phyloP scores from a whole-genome alignment of 257 asterid genomes.

The Fraxinus americana region DNA sequence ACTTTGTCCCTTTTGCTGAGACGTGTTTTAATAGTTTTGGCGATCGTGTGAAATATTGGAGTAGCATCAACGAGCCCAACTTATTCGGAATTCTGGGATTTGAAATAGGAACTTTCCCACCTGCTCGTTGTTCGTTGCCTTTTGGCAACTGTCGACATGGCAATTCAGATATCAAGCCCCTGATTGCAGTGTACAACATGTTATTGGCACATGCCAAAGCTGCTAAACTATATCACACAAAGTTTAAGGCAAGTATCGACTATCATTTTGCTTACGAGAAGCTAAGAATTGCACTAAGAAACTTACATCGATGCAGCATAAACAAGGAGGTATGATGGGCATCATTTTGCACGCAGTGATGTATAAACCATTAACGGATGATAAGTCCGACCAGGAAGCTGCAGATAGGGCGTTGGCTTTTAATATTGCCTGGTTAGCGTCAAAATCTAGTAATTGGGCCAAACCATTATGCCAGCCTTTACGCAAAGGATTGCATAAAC shows the following conservation, averaged over 20 bases:
- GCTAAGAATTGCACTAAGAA: neutral
- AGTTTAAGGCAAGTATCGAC: constrained; percentile 50
- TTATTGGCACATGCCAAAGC: constrained; percentile 76
- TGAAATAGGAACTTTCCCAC: constrained; percentile 49
- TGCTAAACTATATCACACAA: constrained; percentile 51
- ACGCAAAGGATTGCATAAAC: constrained; percentile 63
- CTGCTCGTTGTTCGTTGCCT: constrained; percentile 72
- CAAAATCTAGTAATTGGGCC: constrained; percentile 33
- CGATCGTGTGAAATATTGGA: constrained; percentile 64
- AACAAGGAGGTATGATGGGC: constrained; percentile 59
- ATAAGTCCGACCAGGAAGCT: constrained; percentile 54
- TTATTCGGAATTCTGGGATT: constrained; percentile 43
- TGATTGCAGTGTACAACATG: constrained; percentile 59
- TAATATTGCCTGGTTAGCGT: constrained; percentile 66
- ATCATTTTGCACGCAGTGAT: constrained; percentile 46
- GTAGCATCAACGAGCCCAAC: constrained; percentile 65
- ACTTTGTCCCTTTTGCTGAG: constrained; percentile 55
- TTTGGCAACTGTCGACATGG: constrained; percentile 68
- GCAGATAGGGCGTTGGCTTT: constrained; percentile 66
- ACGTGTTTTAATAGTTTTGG: constrained; percentile 59
- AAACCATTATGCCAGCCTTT: constrained; percentile 69
- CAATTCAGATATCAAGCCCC: constrained; percentile 74
- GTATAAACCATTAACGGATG: constrained; percentile 56
- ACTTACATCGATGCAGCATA: constrained; percentile 34
- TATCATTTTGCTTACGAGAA: neutral